Evolutionary conservation across 2,329 filamentous ascomycete species (phyloP), one percentile per base, ranked within the genome.

Genomic region (Dactylellina drechsleri): DNA sequence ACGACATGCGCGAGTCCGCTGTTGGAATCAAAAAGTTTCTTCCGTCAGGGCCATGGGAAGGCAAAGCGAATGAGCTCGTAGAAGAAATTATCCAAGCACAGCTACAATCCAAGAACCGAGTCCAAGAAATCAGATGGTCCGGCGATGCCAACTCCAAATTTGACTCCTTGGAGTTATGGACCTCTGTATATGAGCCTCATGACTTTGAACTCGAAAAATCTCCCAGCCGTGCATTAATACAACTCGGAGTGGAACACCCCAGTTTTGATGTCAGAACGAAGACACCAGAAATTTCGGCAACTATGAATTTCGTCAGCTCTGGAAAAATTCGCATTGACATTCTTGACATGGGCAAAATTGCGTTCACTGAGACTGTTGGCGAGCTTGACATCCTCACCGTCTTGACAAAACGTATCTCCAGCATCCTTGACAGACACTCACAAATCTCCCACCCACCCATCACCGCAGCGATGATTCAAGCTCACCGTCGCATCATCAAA

Each of bases 71-170:
- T 16, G 91, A 90, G 75, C 89, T 92, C 82, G 88, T 89, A 28
- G 94, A 98, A 82, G 95, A 98, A 77, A 85, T 97, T 12, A 88
- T 89, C 56, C 96, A 94, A 82, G 93, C 93, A 7, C 89, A 90
- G 77, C 88, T 97, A 13, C 94, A 97, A 82, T 91, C 89, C 2
- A 76, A 76, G 26, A 59, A 20, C 13, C 36, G 66, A 26, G 16
- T 76, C 4, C 66, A 70, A 20, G 72, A 76, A 56, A 70, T 57
- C 13, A 64, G 72, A 50, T 71, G 65, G 72, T 71, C 72, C 3
- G 66, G 66, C 18, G 68, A 76, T 20, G 66, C 64, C 12, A 68
- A 75, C 23, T 75, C 71, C n/a, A 75, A 75, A 50, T 75, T 75
- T n/a, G 71, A 75, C 23, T 57, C 66, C 8, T 49, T 76, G 56